These are phyloP conservation scores for Euptelea pleiosperma DNA, from an alignment of 164 flowering plant genomes.

Conservation along the genomic window DNA sequence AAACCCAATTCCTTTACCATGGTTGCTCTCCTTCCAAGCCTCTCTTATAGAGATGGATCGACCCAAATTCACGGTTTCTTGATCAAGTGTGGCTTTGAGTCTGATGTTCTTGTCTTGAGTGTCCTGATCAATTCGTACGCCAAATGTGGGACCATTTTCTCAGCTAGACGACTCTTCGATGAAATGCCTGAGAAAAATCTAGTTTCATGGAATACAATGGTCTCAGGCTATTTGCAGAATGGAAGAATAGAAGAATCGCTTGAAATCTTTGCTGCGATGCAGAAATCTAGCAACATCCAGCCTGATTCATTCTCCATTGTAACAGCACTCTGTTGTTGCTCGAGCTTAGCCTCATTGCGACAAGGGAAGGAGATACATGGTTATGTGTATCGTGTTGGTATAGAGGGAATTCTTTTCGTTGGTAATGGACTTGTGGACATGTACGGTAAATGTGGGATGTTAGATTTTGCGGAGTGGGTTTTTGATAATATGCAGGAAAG, in stretches of 20 bases:
- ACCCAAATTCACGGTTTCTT: conserved; percentile 14
- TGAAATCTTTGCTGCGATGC: conserved; percentile 14
- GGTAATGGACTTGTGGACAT: conserved; percentile 17
- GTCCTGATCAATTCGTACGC: conserved; percentile 12
- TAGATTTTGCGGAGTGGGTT: conserved; percentile 5
- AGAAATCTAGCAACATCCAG: not conserved
- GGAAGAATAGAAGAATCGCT: conserved; percentile 9
- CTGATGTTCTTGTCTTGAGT: conserved; percentile 13
- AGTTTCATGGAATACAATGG: conserved; percentile 18
- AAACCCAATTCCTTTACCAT: conserved; percentile 18
- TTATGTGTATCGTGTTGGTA: conserved; percentile 7
- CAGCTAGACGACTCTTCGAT: conserved; percentile 8
- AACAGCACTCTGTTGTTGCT: conserved; percentile 9
- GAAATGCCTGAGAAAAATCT: conserved; percentile 12
- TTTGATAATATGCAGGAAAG: conserved; percentile 15
- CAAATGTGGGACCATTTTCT: conserved; percentile 7
- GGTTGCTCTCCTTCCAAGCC: conserved; percentile 12
- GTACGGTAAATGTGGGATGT: conserved; percentile 18
- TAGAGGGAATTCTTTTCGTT: not conserved
- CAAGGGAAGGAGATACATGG: conserved; percentile 17
- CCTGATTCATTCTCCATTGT: conserved; percentile 17
- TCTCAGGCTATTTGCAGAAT: conserved; percentile 7
- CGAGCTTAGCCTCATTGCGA: conserved; percentile 7
- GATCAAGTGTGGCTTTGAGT: conserved; percentile 15
- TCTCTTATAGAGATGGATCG: not conserved